Conservation (phyloP, 768 basidiomycete species). For the Hemileccinum rubropunctum region DNA sequence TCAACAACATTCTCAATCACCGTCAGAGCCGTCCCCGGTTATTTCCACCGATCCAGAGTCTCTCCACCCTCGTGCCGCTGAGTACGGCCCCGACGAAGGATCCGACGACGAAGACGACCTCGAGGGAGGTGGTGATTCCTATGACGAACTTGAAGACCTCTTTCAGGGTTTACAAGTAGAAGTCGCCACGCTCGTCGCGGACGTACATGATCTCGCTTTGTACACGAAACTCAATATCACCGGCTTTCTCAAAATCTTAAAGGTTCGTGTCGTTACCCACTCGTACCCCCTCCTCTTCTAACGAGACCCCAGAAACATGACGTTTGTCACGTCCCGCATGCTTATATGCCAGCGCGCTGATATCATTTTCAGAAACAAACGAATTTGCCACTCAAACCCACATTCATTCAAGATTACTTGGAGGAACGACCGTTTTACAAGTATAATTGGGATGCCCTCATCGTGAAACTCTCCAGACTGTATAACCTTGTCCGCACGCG, state of each 20-base stretch:
- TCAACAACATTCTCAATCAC: slow-evolving; percentile 39
- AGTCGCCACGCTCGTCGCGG: slow-evolving; percentile 91
- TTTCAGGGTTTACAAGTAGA: slow-evolving; percentile 91
- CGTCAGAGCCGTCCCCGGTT: slow-evolving; percentile 24
- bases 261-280: slow-evolving; percentile 45
- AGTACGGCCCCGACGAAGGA: slow-evolving; percentile 59
- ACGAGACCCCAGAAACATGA: slow-evolving; percentile 77
- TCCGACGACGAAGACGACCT: slow-evolving; percentile 58
- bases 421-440: slow-evolving; percentile 96
- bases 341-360: slow-evolving; percentile 8
- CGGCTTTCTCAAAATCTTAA: slow-evolving; percentile 97
- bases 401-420: slow-evolving; percentile 88
- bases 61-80: slow-evolving; percentile 44
- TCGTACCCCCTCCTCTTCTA: slow-evolving; percentile 2
- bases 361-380: slow-evolving; percentile 81
- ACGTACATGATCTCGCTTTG: slow-evolving; percentile 86
- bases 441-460: slow-evolving; percentile 93
- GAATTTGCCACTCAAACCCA: slow-evolving; percentile 70
- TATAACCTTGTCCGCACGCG: slow-evolving; percentile 95
- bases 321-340: slow-evolving; percentile 40
- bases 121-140: slow-evolving; percentile 50
- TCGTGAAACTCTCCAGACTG: slow-evolving; percentile 91
- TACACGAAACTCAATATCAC: slow-evolving; percentile 98
- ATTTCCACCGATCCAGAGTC: slow-evolving; percentile 50
- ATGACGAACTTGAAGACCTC: slow-evolving; percentile 77